These are phyloP conservation scores for Uronychia setigera DNA, from an alignment of 73 alveolate genomes.

Conservation along the genomic window DNA sequence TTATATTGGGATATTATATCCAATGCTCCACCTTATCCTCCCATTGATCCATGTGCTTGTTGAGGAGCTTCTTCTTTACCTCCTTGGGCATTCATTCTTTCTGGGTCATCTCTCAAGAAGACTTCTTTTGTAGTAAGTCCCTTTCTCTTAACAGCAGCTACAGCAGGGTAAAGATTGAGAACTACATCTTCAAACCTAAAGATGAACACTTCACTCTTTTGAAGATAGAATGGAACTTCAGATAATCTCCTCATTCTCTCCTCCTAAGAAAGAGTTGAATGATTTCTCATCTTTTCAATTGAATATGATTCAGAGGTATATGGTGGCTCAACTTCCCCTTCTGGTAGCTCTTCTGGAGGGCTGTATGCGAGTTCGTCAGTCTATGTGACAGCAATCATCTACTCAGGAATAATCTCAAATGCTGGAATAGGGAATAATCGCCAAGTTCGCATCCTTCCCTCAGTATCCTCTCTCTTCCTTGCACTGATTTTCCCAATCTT, in stretches of 20 bases:
- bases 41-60: slow-evolving; percentile 5
- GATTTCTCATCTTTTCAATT: not conserved
- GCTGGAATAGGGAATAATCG: slow-evolving; percentile 42
- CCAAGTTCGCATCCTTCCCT: slow-evolving; percentile 20
- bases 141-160: slow-evolving; percentile 48
- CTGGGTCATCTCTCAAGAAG: slow-evolving; percentile 56
- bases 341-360: slow-evolving; percentile 23
- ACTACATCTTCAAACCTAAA: slow-evolving; percentile 60
- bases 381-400: slow-evolving; percentile 23
- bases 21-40: not conserved
- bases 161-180: slow-evolving; percentile 47
- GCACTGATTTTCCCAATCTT: slow-evolving; percentile 49
- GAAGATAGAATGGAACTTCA: slow-evolving; percentile 27
- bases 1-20: slow-evolving; percentile 14
- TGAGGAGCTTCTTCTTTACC: not conserved
- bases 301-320: not conserved
- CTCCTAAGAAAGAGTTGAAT: not conserved
- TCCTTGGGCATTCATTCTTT: slow-evolving; percentile 12
- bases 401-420: slow-evolving; percentile 11
- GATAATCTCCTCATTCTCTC: not conserved
- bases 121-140: slow-evolving; percentile 65
- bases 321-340: not conserved
- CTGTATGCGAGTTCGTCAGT: not conserved
- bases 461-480: slow-evolving; percentile 11
- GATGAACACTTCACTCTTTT: slow-evolving; percentile 51